Conservation (phyloP, 352 stramenopile genomes). For the Pythium dissimile region DNA sequence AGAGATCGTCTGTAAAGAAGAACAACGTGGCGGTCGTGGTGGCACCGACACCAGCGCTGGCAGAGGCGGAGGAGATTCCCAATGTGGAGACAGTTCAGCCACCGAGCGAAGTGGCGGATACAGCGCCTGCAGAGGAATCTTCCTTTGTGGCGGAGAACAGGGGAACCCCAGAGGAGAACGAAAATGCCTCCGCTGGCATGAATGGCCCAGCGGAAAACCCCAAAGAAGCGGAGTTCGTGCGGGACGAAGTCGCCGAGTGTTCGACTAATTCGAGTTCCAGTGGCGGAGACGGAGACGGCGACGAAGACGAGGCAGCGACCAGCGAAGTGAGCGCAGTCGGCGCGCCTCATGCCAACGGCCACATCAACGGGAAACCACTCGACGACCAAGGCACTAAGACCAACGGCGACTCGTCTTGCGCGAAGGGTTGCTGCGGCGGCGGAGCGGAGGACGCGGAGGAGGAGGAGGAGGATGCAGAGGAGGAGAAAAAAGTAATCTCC, state of each 20-base stretch:
- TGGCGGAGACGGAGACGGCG: not conserved
- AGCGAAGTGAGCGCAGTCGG: too few species aligned
- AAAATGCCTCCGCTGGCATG: too few species aligned
- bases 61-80: constrained; percentile 19
- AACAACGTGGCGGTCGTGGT: constrained; percentile 41
- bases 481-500: not conserved
- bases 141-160: not conserved
- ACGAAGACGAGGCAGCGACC: too few species aligned
- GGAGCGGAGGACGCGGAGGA: not conserved
- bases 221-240: too few species aligned
- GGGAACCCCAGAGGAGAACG: too few species aligned
- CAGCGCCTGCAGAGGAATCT: not conserved
- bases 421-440: constrained; percentile 8
- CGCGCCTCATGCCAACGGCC: not conserved
- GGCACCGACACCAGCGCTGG: not conserved
- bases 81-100: constrained; percentile 33
- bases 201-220: too few species aligned
- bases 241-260: too few species aligned
- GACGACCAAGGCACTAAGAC: not conserved
- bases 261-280: too few species aligned
- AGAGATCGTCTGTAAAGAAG: constrained; percentile 5
- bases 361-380: not conserved
- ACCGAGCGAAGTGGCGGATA: too few species aligned
- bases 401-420: not conserved
- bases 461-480: not conserved